These are phyloP conservation scores for Pythium sp. DNA, from an alignment of 352 stramenopile species.

Conservation along the genomic window DNA sequence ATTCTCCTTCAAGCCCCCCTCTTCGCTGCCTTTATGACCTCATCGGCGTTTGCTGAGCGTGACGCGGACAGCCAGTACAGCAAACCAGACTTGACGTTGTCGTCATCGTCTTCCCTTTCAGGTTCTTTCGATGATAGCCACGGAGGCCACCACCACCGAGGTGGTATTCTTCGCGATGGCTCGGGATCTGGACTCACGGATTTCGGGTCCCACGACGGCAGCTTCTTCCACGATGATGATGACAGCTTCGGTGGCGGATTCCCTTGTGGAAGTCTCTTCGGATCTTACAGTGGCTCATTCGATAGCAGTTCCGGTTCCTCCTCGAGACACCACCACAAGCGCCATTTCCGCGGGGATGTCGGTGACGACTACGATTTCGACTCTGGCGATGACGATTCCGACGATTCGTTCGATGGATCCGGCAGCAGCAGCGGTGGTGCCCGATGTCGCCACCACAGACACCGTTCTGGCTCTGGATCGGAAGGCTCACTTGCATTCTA, in stretches of 20 bases:
- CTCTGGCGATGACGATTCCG: background rate
- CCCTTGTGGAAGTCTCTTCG: background rate
- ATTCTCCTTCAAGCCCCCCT: background rate
- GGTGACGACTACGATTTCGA: slow-evolving; percentile 5
- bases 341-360: slow-evolving; percentile 5
- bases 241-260: slow-evolving; percentile 1
- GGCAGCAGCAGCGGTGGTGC: background rate
- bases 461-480: background rate
- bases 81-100: background rate
- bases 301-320: background rate
- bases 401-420: background rate
- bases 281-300: background rate
- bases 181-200: background rate
- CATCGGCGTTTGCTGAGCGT: background rate
- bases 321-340: background rate
- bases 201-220: background rate
- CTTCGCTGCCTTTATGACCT: background rate
- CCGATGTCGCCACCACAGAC: background rate
- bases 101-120: background rate
- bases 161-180: background rate
- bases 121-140: background rate
- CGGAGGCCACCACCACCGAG: background rate
- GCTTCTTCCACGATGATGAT: background rate
- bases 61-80: background rate
- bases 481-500: background rate